These are phyloP conservation scores for Populus hybrid DNA, from an alignment of 441 rosid genomes.

Conservation along the genomic window DNA sequence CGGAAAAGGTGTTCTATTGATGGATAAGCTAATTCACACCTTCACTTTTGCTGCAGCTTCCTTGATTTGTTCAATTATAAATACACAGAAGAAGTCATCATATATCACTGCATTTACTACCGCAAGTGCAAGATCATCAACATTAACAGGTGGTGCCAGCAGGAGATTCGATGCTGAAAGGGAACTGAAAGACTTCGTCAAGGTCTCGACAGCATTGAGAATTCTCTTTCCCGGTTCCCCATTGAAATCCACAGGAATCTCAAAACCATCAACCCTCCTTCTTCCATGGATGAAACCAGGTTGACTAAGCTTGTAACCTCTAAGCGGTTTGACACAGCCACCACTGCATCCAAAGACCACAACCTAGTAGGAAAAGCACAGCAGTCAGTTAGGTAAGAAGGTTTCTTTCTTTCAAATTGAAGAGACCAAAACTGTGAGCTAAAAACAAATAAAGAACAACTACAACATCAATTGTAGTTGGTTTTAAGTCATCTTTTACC, in stretches of 20 bases:
- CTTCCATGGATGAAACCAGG: slow-evolving; percentile 85
- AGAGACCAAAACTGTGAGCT: no score
- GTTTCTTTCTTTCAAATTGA: no score
- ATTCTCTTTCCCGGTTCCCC: slow-evolving; percentile 79
- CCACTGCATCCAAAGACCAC: slow-evolving; percentile 91
- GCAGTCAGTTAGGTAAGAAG: slow-evolving; percentile 9
- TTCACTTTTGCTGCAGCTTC: slow-evolving; percentile 69
- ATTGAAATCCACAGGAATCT: slow-evolving; percentile 71
- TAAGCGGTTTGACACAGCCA: slow-evolving; percentile 73
- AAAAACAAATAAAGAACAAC: slow-evolving; percentile 34
- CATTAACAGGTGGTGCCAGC: slow-evolving; percentile 75
- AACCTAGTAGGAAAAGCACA: slow-evolving; percentile 16
- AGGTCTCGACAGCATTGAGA: slow-evolving; percentile 49
- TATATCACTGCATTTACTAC: slow-evolving; percentile 59
- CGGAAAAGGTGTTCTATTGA: no score
- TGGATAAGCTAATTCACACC: slow-evolving; percentile 20
- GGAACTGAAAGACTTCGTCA: slow-evolving; percentile 63
- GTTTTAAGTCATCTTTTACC: slow-evolving; percentile 31
- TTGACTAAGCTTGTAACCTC: slow-evolving; percentile 85
- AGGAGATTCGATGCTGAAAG: slow-evolving; percentile 84
- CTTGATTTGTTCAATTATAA: slow-evolving; percentile 90
- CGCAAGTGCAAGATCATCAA: slow-evolving; percentile 78
- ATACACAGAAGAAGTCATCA: slow-evolving; percentile 84
- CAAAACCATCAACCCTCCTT: slow-evolving; percentile 60
- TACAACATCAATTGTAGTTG: slow-evolving; percentile 69